phyloP scores from a whole-genome alignment of 2,329 filamentous ascomycete genomes.

The Fusarium pseudocircinatum region DNA sequence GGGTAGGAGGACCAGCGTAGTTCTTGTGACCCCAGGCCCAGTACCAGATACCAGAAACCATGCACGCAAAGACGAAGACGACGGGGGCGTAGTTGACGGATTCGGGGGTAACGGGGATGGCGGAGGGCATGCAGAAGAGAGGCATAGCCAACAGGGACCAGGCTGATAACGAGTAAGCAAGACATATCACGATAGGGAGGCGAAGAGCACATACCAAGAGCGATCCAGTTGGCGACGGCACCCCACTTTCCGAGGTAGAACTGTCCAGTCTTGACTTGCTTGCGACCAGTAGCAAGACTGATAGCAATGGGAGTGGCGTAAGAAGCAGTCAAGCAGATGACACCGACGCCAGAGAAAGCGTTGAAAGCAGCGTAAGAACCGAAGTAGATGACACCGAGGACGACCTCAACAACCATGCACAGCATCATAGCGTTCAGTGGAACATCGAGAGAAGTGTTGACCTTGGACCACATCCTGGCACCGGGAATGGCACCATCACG shows the following conservation, averaged over 20 bases:
- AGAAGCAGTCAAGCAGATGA: slow-evolving; percentile 5
- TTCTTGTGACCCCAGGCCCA: slow-evolving; percentile 24
- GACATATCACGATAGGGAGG: not conserved
- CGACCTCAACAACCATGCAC: not conserved
- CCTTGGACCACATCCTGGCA: not conserved
- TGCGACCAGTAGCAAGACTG: not conserved
- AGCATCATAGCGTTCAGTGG: slow-evolving; percentile 19
- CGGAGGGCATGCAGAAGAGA: slow-evolving; percentile 19
- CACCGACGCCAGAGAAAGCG: slow-evolving; percentile 8
- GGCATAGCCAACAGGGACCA: slow-evolving; percentile 18
- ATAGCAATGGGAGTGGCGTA: slow-evolving; percentile 15
- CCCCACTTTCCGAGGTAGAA: slow-evolving; percentile 10
- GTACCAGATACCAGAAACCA: slow-evolving; percentile 15
- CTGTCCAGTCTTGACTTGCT: slow-evolving; percentile 1
- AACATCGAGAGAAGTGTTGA: not conserved
- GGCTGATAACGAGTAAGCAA: not conserved
- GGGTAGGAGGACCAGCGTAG: slow-evolving; percentile 41
- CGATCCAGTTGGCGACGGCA: not conserved
- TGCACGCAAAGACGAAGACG: slow-evolving; percentile 5
- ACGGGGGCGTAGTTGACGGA: slow-evolving; percentile 19
- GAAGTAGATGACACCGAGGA: slow-evolving; percentile 17
- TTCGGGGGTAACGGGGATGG: not conserved
- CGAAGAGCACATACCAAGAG: not conserved
- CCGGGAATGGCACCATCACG: slow-evolving; percentile 18
- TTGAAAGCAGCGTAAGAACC: slow-evolving; percentile 10